Evolutionary conservation across 2,329 filamentous ascomycete species (phyloP).

Genomic region (Byssothecium circinans): DNA sequence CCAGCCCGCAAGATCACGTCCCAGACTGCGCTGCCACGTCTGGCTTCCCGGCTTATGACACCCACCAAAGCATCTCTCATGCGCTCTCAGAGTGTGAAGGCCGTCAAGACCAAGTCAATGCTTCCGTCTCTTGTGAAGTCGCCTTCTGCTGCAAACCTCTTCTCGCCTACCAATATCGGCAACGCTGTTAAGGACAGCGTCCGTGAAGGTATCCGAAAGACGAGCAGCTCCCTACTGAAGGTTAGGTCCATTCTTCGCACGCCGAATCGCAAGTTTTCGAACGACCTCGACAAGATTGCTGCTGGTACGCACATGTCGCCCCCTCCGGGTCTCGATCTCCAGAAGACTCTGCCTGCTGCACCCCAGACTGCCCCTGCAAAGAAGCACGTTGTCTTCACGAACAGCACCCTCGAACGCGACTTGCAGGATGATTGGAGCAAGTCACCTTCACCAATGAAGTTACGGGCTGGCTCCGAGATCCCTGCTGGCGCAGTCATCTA

Average conservation of each 20-base stretch:
- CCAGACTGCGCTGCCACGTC: constrained; percentile 49
- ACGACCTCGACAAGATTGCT: constrained; percentile 61
- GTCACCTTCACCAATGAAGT: constrained; percentile 41
- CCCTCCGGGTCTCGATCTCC: constrained; percentile 39
- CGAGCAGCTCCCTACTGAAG: constrained; percentile 53
- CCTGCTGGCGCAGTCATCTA: constrained; percentile 36
- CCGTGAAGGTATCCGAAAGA: constrained; percentile 40
- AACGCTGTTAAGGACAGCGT: constrained; percentile 43
- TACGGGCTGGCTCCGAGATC: constrained; percentile 38
- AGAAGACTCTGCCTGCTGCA: constrained; percentile 56
- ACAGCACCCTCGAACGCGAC: constrained; percentile 59
- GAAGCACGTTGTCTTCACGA: constrained; percentile 82
- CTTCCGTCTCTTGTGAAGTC: constrained; percentile 56
- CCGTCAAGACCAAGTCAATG: constrained; percentile 51
- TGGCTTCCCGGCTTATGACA: constrained; percentile 63
- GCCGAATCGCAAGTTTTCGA: constrained; percentile 60
- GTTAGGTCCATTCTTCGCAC: constrained; percentile 67
- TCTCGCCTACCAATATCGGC: constrained; percentile 35
- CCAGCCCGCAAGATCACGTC: constrained; percentile 34
- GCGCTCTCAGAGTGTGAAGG: constrained; percentile 58
- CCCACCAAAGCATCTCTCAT: constrained; percentile 77
- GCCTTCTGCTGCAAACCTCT: constrained; percentile 56
- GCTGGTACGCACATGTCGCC: constrained; percentile 61
- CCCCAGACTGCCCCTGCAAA: constrained; percentile 70
- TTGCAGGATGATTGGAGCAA: constrained; percentile 36